Evolutionary conservation across 345 rosid species (phyloP), one percentile per base, ranked within the genome.

Genomic region (Eutrema yunnanense): DNA sequence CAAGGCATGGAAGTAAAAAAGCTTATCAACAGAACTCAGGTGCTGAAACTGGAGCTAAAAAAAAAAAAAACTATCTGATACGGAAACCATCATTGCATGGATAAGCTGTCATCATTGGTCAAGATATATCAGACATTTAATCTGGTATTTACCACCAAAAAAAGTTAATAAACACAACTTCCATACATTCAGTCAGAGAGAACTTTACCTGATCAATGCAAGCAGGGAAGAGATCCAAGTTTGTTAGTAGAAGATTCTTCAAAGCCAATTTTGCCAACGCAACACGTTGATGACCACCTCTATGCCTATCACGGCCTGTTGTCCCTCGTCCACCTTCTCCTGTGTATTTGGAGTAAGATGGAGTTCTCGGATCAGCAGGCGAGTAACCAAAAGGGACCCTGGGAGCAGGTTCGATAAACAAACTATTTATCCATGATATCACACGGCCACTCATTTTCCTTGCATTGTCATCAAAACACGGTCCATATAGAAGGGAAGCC

Each of bases 371-470:
- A 76, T 89, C 96, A 67, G 95, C 96, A 67, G 99, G 99, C 6
- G 98, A 95, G 82, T 81, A 90, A 79, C 99, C 99, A 82, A 90
- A 86, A 65, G 96, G 96, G 59, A 86, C 97, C 86, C 92, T 88
- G n/a, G 96, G 86, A 56, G 92, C 88, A 79, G 98, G 96, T 74
- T 95, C 98, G 71, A 87, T 87, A 82, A 95, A 95, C 77, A 95
- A 86, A 82, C 97, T 86, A 75, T 95, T 95, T 78, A 95, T 92
- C 99, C 99, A 95, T 75, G 86, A 84, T 76, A 95, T 88, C 73
- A 95, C 90, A 70, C 98, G 83, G 62, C 99, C 99, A 75, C 94
- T 86, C 99, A 92, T 95, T 85, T 92, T 95, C 80, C 98, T 88
- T 22, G 98, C 97, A 84, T 88, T 92, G 82, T 95, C 99, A 78